These are phyloP conservation scores for Hypoxylon subgilvum DNA, from an alignment of 495 filamentous ascomycete species.

Conservation along the genomic window DNA sequence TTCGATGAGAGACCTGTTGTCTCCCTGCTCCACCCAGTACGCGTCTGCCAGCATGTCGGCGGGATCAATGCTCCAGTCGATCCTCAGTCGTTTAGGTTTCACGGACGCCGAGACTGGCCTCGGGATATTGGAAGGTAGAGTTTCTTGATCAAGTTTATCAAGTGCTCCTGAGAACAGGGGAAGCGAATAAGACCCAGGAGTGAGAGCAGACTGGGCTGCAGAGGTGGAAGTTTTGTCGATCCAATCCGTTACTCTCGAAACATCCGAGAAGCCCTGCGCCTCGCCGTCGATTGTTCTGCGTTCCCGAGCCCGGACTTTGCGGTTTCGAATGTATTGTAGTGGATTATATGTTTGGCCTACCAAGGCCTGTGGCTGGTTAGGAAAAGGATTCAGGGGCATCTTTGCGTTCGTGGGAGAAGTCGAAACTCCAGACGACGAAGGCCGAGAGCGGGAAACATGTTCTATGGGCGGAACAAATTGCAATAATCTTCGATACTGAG, in stretches of 20 bases:
- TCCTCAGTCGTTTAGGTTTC: conserved; percentile 67
- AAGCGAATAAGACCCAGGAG: conserved; percentile 41
- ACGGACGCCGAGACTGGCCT: conserved; percentile 36
- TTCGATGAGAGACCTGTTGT: conserved; percentile 76
- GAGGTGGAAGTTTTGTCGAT: conserved; percentile 68
- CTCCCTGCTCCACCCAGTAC: conserved; percentile 79
- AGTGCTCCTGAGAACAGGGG: conserved; percentile 61
- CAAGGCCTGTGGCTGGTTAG: conserved; percentile 17
- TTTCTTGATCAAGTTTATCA: conserved; percentile 39
- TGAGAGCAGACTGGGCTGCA: conserved; percentile 43
- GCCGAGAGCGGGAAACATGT: conserved; percentile 42
- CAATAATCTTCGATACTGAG: conserved; percentile 79
- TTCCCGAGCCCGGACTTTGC: conserved; percentile 77
- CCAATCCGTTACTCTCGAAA: conserved; percentile 73
- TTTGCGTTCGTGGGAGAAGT: conserved; percentile 37
- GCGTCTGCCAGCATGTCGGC: conserved; percentile 83
- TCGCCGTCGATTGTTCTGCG: conserved; percentile 71
- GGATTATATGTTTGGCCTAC: conserved; percentile 79
- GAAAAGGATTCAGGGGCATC: conserved; percentile 11
- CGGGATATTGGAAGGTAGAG: conserved; percentile 43
- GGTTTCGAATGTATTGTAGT: conserved; percentile 84
- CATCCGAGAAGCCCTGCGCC: conserved; percentile 76
- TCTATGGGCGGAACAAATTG: conserved; percentile 75
- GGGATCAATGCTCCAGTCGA: conserved; percentile 81
- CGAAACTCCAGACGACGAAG: conserved; percentile 39